Conservation (phyloP, 139 green algal genomes). For the Deuterostichococcus epilithicus region DNA sequence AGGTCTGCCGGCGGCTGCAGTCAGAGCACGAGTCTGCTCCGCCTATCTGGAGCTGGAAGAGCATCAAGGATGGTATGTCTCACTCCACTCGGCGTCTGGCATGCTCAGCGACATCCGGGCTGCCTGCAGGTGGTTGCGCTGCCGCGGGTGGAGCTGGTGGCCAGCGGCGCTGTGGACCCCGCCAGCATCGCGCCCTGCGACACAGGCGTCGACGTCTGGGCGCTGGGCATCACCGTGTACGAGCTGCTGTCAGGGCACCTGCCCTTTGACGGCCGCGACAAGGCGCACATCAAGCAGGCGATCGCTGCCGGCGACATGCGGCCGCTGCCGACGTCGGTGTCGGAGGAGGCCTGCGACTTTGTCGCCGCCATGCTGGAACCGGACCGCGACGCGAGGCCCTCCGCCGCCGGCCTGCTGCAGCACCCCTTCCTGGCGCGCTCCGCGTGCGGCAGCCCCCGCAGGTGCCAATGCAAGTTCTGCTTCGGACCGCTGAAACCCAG, state of each 20-base stretch:
- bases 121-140: slow-evolving; percentile 41
- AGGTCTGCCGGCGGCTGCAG: too few species aligned
- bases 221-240: slow-evolving; percentile 66
- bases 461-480: too few species aligned
- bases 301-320: slow-evolving; percentile 49
- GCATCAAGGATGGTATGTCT: neutral
- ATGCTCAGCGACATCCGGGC: too few species aligned
- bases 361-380: slow-evolving; percentile 61
- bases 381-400: slow-evolving; percentile 45
- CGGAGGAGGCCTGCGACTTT: slow-evolving; percentile 38
- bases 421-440: slow-evolving; percentile 59
- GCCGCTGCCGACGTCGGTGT: slow-evolving; percentile 5
- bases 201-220: slow-evolving; percentile 75
- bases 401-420: slow-evolving; percentile 53
- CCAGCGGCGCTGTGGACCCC: slow-evolving; percentile 34
- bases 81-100: too few species aligned
- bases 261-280: slow-evolving; percentile 58
- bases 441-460: slow-evolving; percentile 1
- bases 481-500: too few species aligned
- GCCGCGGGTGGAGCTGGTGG: slow-evolving; percentile 53
- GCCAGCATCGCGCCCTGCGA: slow-evolving; percentile 42
- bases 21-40: too few species aligned
- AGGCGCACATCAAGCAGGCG: slow-evolving; percentile 48
- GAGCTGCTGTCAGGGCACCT: slow-evolving; percentile 64
- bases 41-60: too few species aligned